Percentiles rank a stretch among this genome's conserved stretches.
Conservation (phyloP, 2,329 filamentous ascomycete genomes). For the Penicillium fuscoglaucum region DNA sequence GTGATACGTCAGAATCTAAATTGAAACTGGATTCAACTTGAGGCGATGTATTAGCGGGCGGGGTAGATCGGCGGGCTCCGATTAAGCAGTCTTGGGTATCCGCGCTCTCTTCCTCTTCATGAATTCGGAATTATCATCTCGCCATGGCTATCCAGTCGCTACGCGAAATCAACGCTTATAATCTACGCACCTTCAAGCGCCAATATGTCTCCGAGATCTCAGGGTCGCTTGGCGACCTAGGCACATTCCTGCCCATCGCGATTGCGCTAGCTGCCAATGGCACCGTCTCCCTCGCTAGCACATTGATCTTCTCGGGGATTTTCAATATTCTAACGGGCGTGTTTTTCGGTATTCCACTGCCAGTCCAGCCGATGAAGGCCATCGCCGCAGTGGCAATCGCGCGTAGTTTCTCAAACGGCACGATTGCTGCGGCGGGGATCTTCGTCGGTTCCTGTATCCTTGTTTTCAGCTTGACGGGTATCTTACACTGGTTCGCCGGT, state of each 20-base stretch:
- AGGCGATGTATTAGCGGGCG: constrained; percentile 2
- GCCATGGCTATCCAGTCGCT: constrained; percentile 30
- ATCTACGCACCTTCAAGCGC: constrained; percentile 56
- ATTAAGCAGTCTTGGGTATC: constrained; percentile 1
- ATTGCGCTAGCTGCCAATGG: constrained; percentile 76
- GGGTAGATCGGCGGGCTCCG: constrained; percentile 10
- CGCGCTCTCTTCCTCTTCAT: neutral
- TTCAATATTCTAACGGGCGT: constrained; percentile 83
- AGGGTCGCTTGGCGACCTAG: constrained; percentile 83
- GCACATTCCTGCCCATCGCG: constrained; percentile 84
- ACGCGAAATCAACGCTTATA: constrained; percentile 45
- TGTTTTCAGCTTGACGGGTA: constrained; percentile 73
- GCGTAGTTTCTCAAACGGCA: constrained; percentile 62
- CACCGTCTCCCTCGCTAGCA: constrained; percentile 78
- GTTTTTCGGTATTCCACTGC: constrained; percentile 82
- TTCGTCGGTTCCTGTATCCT: constrained; percentile 74
- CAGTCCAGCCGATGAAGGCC: constrained; percentile 87
- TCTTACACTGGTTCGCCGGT: constrained; percentile 72
- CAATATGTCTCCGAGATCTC: constrained; percentile 75
- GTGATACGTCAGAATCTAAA: no score
- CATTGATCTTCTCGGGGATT: constrained; percentile 82
- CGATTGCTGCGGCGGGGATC: constrained; percentile 80
- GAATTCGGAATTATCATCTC: neutral
- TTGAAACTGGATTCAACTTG: neutral
- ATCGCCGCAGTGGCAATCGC: constrained; percentile 89